These are phyloP conservation scores for Tetradesmus obliquus DNA, from an alignment of 139 green algal genomes.

Conservation along the genomic window DNA sequence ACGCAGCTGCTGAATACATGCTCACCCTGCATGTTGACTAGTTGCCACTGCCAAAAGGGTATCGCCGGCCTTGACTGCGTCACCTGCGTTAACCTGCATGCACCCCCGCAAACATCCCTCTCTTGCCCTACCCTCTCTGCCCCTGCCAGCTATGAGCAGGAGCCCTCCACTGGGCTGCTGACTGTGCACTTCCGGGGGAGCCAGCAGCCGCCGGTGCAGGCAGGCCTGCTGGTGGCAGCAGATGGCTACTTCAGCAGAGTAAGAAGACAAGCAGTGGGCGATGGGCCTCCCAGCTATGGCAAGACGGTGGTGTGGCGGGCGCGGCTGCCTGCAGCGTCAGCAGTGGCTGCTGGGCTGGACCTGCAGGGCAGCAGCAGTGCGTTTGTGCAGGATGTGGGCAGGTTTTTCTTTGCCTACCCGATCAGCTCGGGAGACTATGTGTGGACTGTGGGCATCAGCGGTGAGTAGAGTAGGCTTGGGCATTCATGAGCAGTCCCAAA, in stretches of 20 bases:
- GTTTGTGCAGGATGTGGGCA: conserved; percentile 3
- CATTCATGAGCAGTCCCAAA: too few relatives aligned
- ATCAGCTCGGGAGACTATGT: conserved; percentile 45
- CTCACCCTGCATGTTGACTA: too few relatives aligned
- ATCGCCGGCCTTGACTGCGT: too few relatives aligned
- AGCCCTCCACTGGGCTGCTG: neutral
- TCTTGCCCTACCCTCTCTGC: neutral
- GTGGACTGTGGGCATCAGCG: conserved; percentile 39
- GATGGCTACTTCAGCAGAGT: conserved; percentile 52
- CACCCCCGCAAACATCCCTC: too few relatives aligned
- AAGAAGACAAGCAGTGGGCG: conserved; percentile 36
- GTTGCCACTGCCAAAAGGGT: too few relatives aligned
- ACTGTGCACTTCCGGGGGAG: neutral
- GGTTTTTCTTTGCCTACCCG: conserved; percentile 26
- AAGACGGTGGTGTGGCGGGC: conserved; percentile 15
- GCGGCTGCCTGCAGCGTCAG: conserved; percentile 25
- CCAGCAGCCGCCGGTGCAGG: neutral
- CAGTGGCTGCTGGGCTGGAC: neutral
- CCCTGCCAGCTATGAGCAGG: neutral
- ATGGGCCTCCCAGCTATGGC: conserved; percentile 48
- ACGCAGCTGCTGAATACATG: neutral
- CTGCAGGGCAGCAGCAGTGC: conserved; percentile 7
- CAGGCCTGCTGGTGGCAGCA: conserved; percentile 4
- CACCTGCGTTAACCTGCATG: neutral
- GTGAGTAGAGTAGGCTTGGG: neutral